These are phyloP conservation scores for Arthrobotrys sphaeroides DNA, from an alignment of 2,329 filamentous ascomycete species.

Conservation along the genomic window DNA sequence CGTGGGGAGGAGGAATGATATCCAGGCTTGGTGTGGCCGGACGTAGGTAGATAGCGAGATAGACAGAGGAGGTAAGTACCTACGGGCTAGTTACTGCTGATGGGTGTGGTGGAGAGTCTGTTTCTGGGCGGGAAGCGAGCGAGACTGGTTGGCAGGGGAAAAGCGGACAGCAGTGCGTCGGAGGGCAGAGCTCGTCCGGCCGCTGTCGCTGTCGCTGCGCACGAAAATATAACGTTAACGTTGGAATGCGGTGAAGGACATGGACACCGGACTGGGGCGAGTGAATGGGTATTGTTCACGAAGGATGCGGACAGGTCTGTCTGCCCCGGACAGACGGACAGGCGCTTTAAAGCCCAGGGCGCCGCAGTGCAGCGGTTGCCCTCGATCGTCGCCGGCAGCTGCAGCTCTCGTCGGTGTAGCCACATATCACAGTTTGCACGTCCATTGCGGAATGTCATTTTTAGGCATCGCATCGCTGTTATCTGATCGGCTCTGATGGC, in stretches of 20 bases:
- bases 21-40: not conserved
- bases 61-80: not conserved
- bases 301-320: too few species aligned
- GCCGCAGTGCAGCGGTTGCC: too few species aligned
- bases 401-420: too few species aligned
- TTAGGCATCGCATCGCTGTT: too few species aligned
- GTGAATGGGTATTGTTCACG: too few species aligned
- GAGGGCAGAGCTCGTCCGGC: not conserved
- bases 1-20: constrained; percentile 39
- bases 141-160: not conserved
- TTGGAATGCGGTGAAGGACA: not conserved
- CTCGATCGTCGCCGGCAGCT: too few species aligned
- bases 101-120: not conserved
- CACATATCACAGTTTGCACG: too few species aligned
- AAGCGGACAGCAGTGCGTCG: not conserved
- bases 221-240: constrained; percentile 9
- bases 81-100: not conserved
- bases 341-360: too few species aligned
- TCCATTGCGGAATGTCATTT: too few species aligned
- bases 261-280: too few species aligned
- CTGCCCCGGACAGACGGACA: too few species aligned
- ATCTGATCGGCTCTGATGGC: too few species aligned
- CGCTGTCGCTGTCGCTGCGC: not conserved
- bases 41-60: constrained; percentile 10
- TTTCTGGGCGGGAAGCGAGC: constrained; percentile 23